phyloP scores from a whole-genome alignment of 2,329 filamentous ascomycete species.

The Ophiostoma novo-ulmi region DNA sequence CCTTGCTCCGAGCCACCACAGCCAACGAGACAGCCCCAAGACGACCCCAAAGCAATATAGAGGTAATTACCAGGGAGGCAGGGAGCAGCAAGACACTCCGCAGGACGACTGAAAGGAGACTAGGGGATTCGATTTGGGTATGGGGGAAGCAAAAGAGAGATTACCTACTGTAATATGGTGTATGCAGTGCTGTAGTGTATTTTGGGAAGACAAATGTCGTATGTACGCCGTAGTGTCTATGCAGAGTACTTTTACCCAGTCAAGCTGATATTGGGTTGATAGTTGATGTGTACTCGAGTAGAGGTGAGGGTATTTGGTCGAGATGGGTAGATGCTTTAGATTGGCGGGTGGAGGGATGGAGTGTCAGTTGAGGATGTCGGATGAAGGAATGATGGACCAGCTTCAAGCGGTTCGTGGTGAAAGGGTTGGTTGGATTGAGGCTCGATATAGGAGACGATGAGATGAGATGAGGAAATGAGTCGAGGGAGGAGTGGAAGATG shows the following conservation, averaged over 20 bases:
- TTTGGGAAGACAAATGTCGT: neutral
- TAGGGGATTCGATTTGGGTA: neutral
- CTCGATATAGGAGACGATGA: neutral
- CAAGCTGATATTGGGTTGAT: neutral
- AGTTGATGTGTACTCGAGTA: too few relatives aligned
- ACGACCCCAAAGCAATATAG: constrained; percentile 11
- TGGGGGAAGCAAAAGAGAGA: neutral
- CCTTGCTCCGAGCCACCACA: neutral
- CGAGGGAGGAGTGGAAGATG: neutral
- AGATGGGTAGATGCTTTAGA: neutral
- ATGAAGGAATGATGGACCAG: neutral
- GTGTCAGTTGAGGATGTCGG: neutral
- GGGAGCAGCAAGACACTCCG: constrained; percentile 15
- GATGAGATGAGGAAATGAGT: neutral
- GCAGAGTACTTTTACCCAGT: constrained; percentile 6
- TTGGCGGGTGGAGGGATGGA: neutral
- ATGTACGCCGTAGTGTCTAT: neutral
- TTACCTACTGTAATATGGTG: neutral
- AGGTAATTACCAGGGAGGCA: constrained; percentile 16
- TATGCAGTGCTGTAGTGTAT: neutral
- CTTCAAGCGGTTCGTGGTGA: neutral
- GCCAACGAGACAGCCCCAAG: constrained; percentile 11
- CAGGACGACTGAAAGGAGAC: constrained; percentile 5
- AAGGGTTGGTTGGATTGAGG: neutral
- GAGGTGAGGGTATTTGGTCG: neutral